A percentile compares a stretch with the other conserved stretches of the same genome.
Conservation (phyloP, 192 early-diverging fungal species). For the Irineochytrium annulatum region DNA sequence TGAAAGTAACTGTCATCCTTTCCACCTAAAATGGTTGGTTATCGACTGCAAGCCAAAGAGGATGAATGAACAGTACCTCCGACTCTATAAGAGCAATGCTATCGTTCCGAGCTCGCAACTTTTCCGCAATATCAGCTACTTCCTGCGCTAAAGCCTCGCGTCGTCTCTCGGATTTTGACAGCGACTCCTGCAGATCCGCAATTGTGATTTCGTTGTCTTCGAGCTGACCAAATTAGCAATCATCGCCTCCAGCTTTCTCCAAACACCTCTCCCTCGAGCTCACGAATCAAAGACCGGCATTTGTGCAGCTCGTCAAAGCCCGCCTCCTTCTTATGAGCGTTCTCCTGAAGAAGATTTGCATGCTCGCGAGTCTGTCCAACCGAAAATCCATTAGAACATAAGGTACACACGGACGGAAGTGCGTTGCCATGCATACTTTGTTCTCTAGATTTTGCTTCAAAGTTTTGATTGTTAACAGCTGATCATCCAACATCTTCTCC, state of each 20-base stretch:
- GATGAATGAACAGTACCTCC: conserved; percentile 24
- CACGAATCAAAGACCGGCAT: background rate
- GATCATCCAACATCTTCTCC: conserved; percentile 57
- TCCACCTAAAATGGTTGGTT: conserved; percentile 12
- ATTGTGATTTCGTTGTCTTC: conserved; percentile 28
- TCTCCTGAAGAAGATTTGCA: conserved; percentile 28
- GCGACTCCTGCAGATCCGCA: conserved; percentile 40
- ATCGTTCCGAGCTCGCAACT: conserved; percentile 46
- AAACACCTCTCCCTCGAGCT: conserved; percentile 27
- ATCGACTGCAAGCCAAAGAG: background rate
- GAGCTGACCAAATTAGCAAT: conserved; percentile 18
- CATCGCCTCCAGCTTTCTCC: background rate
- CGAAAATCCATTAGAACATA: background rate
- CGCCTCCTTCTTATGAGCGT: conserved; percentile 30
- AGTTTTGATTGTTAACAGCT: conserved; percentile 47
- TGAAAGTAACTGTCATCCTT: conserved; percentile 30
- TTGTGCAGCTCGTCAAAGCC: conserved; percentile 11
- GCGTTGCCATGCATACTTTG: conserved; percentile 31
- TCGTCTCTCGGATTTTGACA: too few relatives aligned
- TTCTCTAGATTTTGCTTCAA: conserved; percentile 55
- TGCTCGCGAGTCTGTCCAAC: conserved; percentile 36
- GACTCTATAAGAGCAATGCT: conserved; percentile 54
- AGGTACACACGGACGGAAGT: background rate
- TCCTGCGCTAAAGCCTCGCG: conserved; percentile 38
- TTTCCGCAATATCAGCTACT: conserved; percentile 30